These are phyloP conservation scores for Pilasporangium apinafurcum DNA, from an alignment of 352 stramenopile species.

Conservation along the genomic window DNA sequence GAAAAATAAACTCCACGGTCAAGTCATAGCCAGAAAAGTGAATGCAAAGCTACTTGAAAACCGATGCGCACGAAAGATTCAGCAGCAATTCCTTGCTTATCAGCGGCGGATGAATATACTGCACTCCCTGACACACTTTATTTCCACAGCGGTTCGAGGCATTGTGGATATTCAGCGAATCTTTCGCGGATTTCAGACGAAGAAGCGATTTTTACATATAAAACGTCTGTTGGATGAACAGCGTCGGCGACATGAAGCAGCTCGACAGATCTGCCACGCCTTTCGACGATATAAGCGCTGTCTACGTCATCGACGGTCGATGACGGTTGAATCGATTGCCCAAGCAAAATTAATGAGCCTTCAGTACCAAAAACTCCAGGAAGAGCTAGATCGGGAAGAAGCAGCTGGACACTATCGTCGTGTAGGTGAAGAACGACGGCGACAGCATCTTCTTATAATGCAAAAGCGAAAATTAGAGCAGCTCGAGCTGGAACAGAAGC, in stretches of 20 bases:
- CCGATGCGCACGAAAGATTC: conserved; percentile 38
- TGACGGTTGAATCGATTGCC: conserved; percentile 52
- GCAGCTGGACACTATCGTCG: conserved; percentile 33
- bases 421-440: conserved; percentile 40
- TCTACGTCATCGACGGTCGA: conserved; percentile 30
- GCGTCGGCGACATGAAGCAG: conserved; percentile 10
- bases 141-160: conserved; percentile 15
- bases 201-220: conserved; percentile 21
- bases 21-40: conserved; percentile 37
- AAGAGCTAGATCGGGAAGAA: conserved; percentile 11
- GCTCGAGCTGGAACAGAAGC: conserved; percentile 34
- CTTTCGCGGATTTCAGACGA: conserved; percentile 37
- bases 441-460: conserved; percentile 44
- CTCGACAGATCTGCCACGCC: conserved; percentile 26
- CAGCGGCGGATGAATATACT: conserved; percentile 23
- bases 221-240: conserved; percentile 15
- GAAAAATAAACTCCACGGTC: conserved; percentile 40
- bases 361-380: conserved; percentile 27
- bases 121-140: conserved; percentile 24
- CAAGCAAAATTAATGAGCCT: conserved; percentile 43
- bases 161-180: conserved; percentile 49
- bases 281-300: conserved; percentile 42
- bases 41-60: conserved; percentile 30
- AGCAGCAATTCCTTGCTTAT: conserved; percentile 42
- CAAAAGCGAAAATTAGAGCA: conserved; percentile 48